Conservation (phyloP, 2,329 filamentous ascomycete genomes). For the Trichoderma koningiopsis region DNA sequence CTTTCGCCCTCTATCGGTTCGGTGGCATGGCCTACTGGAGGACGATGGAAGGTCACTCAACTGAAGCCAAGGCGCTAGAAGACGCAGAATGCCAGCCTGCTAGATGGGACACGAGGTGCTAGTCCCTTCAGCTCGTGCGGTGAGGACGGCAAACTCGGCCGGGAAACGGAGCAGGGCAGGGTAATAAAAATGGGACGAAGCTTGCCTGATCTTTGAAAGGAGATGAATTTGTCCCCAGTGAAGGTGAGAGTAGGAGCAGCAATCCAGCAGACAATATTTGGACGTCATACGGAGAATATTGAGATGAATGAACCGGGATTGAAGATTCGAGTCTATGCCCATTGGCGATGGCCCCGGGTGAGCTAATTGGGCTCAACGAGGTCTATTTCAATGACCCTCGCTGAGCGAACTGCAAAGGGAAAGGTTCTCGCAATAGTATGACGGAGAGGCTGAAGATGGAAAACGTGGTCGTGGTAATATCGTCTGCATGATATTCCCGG, state of each 20-base stretch:
- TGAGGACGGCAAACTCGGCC: conserved; percentile 10
- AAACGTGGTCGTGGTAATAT: conserved; percentile 5
- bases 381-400: background rate
- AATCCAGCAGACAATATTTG: background rate
- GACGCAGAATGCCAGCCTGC: background rate
- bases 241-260: background rate
- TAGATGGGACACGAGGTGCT: background rate
- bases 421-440: background rate
- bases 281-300: background rate
- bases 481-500: conserved; percentile 1
- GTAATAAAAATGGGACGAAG: background rate
- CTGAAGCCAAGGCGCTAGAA: conserved; percentile 9
- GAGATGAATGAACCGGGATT: background rate
- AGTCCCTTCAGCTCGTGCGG: conserved; percentile 10
- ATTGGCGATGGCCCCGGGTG: background rate
- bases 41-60: conserved; percentile 5
- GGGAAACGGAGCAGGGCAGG: background rate
- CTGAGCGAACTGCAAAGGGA: conserved; percentile 10
- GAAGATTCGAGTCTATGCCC: background rate
- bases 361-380: background rate
- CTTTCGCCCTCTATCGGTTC: background rate
- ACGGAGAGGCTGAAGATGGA: background rate
- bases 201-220: background rate
- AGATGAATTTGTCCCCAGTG: background rate
- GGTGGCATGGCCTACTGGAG: background rate